Percentiles rank a stretch among this genome's conserved stretches.
phyloP scores from a whole-genome alignment of 2,329 filamentous ascomycete genomes.

The Diplodia seriata region DNA sequence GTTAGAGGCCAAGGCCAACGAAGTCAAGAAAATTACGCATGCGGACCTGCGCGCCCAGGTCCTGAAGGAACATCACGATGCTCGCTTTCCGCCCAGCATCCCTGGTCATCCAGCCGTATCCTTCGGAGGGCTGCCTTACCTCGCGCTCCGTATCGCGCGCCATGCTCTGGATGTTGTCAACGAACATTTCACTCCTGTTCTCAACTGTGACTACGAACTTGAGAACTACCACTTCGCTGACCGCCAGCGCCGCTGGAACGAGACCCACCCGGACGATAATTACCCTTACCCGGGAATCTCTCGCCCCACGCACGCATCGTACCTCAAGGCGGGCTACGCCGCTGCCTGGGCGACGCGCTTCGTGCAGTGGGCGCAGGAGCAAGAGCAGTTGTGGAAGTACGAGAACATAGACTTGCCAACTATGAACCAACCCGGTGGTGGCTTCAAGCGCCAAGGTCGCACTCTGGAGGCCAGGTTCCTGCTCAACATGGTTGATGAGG shows the following conservation, averaged over 20 bases:
- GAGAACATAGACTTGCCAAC: constrained; percentile 1
- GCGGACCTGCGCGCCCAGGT: background rate
- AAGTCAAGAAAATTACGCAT: background rate
- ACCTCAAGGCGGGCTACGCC: constrained; percentile 19
- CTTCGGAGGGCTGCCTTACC: background rate
- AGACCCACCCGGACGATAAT: background rate
- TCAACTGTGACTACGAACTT: background rate
- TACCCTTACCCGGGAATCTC: background rate
- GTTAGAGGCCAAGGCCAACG: background rate
- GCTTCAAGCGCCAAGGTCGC: constrained; percentile 18
- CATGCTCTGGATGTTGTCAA: background rate
- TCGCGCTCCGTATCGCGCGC: constrained; percentile 7
- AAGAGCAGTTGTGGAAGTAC: constrained; percentile 18
- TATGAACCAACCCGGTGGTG: background rate
- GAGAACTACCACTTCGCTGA: background rate
- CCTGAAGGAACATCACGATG: background rate
- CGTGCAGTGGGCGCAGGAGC: constrained; percentile 28
- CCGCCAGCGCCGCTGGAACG: constrained; percentile 2
- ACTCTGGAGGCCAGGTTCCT: constrained; percentile 15
- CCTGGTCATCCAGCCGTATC: background rate
- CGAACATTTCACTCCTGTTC: background rate
- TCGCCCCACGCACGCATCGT: background rate
- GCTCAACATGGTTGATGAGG: constrained; percentile 3
- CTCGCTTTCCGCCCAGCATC: background rate
- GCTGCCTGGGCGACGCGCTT: constrained; percentile 27